A percentile compares a stretch with the other conserved stretches of the same genome.
Conservation (phyloP, 805 yeast genomes). For the Hanseniaspora pseudoguilliermondii region DNA sequence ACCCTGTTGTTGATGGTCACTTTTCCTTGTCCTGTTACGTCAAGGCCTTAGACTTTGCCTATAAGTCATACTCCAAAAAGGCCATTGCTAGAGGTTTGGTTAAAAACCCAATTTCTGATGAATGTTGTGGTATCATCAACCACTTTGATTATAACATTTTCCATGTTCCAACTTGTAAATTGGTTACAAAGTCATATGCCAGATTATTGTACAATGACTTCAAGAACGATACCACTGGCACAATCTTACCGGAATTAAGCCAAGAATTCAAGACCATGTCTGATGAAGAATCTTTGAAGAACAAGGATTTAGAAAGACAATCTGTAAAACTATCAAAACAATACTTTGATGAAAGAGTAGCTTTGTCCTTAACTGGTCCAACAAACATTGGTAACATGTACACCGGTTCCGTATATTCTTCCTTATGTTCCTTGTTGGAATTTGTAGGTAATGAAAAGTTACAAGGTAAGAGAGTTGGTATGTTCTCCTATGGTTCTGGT, state of each 20-base stretch:
- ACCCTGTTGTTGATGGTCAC: conserved; percentile 96
- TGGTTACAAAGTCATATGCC: conserved; percentile 84
- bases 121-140: conserved; percentile 53
- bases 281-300: conserved; percentile 53
- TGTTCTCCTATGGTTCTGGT: conserved; percentile 97
- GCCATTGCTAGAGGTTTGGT: conserved; percentile 42
- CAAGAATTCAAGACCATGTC: conserved; percentile 29
- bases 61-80: conserved; percentile 68
- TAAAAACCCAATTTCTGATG: conserved; percentile 34
- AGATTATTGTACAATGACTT: conserved; percentile 84
- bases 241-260: conserved; percentile 48
- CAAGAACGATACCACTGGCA: conserved; percentile 45
- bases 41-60: conserved; percentile 80
- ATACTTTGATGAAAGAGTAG: conserved; percentile 51
- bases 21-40: conserved; percentile 88
- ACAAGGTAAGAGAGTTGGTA: conserved; percentile 73
- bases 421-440: conserved; percentile 68
- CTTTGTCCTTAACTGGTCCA: conserved; percentile 72
- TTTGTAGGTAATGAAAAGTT: conserved; percentile 62
- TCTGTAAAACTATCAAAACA: conserved; percentile 69
- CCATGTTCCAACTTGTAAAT: conserved; percentile 97
- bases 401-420: conserved; percentile 84
- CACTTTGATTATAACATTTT: conserved; percentile 85
- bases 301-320: conserved; percentile 70
- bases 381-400: conserved; percentile 98